A percentile compares a stretch with the other conserved stretches of the same genome.
phyloP scores from a whole-genome alignment of 495 filamentous ascomycete species.

The Hypoxylon trugodes region DNA sequence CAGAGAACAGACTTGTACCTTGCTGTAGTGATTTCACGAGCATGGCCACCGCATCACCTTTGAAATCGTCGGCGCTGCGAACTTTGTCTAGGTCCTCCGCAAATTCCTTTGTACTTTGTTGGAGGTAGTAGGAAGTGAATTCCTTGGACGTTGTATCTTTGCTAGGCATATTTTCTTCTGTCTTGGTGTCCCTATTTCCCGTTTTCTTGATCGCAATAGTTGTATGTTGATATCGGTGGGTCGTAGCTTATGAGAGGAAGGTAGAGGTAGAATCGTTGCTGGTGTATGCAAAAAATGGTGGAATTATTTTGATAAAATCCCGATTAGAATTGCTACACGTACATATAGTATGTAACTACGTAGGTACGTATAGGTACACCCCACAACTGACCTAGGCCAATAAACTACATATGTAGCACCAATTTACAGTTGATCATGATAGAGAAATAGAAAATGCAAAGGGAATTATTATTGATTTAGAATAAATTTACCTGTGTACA shows the following conservation, averaged over 20 bases:
- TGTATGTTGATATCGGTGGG: background rate
- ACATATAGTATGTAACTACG: too few relatives aligned
- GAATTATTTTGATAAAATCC: too few relatives aligned
- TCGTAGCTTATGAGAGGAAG: background rate
- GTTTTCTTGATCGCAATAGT: background rate
- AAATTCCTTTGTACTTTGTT: slow-evolving; percentile 70
- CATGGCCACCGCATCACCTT: slow-evolving; percentile 65
- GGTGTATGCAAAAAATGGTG: too few relatives aligned
- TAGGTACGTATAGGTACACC: too few relatives aligned
- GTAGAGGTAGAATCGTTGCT: too few relatives aligned
- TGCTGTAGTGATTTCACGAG: slow-evolving; percentile 72
- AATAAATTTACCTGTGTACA: background rate
- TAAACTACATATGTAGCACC: too few relatives aligned
- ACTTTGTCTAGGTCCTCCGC: slow-evolving; percentile 75
- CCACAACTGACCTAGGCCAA: background rate
- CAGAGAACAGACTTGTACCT: slow-evolving; percentile 59
- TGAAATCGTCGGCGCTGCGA: slow-evolving; percentile 72
- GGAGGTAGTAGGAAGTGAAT: slow-evolving; percentile 72
- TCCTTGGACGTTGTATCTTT: slow-evolving; percentile 43
- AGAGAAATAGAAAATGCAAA: too few relatives aligned
- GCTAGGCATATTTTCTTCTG: slow-evolving; percentile 30
- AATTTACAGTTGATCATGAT: too few relatives aligned
- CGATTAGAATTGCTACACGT: too few relatives aligned
- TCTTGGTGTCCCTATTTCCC: background rate
- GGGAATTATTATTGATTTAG: too few relatives aligned